Conservation (phyloP, 345 rosid species). For the Aquilaria yunnanensis region DNA sequence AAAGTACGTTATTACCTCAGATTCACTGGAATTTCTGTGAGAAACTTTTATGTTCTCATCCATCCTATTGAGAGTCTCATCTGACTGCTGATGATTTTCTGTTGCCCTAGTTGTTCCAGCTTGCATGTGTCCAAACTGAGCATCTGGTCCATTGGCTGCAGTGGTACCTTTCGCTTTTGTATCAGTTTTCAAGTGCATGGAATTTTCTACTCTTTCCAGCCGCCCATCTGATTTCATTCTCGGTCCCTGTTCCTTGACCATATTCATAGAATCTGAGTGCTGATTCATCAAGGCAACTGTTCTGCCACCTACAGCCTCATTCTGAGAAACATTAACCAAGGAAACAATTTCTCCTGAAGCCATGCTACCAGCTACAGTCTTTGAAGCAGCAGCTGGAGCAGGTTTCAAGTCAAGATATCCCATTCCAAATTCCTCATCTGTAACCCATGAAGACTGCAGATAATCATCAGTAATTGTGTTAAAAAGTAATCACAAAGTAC, state of each 20-base stretch:
- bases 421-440: constrained; percentile 99
- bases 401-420: constrained; percentile 92
- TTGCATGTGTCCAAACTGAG: constrained; percentile 35
- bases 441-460: constrained; percentile 92
- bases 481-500: neutral
- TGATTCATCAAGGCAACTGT: constrained; percentile 26
- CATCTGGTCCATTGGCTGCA: constrained; percentile 42
- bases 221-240: constrained; percentile 73
- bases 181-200: constrained; percentile 49
- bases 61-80: constrained; percentile 35
- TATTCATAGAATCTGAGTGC: constrained; percentile 53
- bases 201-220: constrained; percentile 50
- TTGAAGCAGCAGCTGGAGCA: constrained; percentile 52
- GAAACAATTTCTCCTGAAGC: constrained; percentile 46
- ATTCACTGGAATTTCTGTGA: constrained; percentile 44
- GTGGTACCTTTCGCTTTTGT: constrained; percentile 50
- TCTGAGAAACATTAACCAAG: constrained; percentile 37
- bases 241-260: constrained; percentile 50
- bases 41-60: constrained; percentile 52
- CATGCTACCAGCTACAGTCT: constrained; percentile 36
- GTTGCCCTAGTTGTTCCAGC: constrained; percentile 28
- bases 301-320: constrained; percentile 53
- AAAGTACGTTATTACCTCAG: constrained; percentile 48
- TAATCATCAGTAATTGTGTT: constrained; percentile 4
- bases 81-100: constrained; percentile 54